Evolutionary conservation across 108 stramenopile species (phyloP), one percentile per base, ranked within the genome.

Genomic region (Cyclotella baltica): DNA sequence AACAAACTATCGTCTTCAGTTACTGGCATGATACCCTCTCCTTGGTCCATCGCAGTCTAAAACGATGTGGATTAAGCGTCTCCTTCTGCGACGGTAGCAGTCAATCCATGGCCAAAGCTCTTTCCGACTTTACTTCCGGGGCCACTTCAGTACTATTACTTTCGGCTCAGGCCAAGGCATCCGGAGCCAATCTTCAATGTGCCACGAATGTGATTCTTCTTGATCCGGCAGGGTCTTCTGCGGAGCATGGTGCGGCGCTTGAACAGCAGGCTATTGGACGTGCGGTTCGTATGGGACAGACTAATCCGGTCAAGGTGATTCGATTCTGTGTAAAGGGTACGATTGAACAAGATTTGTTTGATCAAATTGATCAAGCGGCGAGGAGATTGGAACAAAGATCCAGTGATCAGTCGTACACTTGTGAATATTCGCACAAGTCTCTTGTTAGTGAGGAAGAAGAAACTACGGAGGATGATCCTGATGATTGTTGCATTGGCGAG

Each of bases 11-110:
- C 19, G 77, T 78, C 29, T 78, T 78, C 46, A 66, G 63, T 11
- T 73, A 73, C 34, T 78, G 77, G 77, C 77, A 78, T 61, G 77
- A 78, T 36, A 73, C 77, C 18, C 64, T 78, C 18, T 23, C 46
- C 3, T 52, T 78, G 47, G 77, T 78, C 11, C 48, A 66, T 28
- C 31, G 23, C 36, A 73, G 50, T 47, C 66, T 79, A 29, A 70
- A 40, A 56, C 66, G 59, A 27, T 61, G 43, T 70, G 67, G 55
- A 28, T 27, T 80, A 19, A 57, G 55, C 27, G 73, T 40, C 16
- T 57, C 70, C n/a, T 80, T 80, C 36, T 80, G 79, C n/a, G 35
- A 80, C 37, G 79, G 79, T 15, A 36, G 36, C 28, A 35, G 61
- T 34, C 18, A 33, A 36, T 25, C 34, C 29, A 80, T 75, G 79